phyloP scores from a whole-genome alignment of 169 alveolate species.

The Plasmodium falciparum region DNA sequence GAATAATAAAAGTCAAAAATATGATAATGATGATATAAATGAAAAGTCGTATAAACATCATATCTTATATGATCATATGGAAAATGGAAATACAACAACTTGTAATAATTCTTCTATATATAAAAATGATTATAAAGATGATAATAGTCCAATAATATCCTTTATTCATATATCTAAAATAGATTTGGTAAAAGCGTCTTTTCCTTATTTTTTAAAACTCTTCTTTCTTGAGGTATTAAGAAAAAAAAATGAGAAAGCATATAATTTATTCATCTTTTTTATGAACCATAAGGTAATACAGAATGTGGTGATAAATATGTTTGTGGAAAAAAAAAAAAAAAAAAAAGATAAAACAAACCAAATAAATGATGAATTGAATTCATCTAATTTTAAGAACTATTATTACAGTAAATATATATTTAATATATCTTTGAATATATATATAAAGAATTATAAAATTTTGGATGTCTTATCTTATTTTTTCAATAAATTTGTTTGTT shows the following conservation, averaged over 20 bases:
- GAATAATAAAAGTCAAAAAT: neutral
- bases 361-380: neutral
- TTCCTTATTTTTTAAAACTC: neutral
- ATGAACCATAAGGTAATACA: neutral
- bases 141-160: neutral
- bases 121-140: neutral
- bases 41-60: neutral
- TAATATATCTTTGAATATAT: slow-evolving; percentile 29
- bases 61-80: too few species aligned
- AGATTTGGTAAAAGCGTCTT: slow-evolving; percentile 30
- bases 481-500: slow-evolving; percentile 37
- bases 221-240: neutral
- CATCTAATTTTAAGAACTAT: neutral
- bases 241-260: slow-evolving; percentile 12
- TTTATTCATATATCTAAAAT: slow-evolving; percentile 5
- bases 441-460: slow-evolving; percentile 8
- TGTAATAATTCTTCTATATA: too few species aligned
- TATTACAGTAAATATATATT: slow-evolving; percentile 12
- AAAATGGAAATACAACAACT: too few species aligned
- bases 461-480: slow-evolving; percentile 17
- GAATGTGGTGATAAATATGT: slow-evolving; percentile 6
- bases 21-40: neutral
- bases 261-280: slow-evolving; percentile 4
- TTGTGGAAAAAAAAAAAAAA: neutral
- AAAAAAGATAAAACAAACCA: neutral